These are phyloP conservation scores for Wickerhamiella sergipiensis DNA, from an alignment of 805 yeast genomes.

Conservation along the genomic window DNA sequence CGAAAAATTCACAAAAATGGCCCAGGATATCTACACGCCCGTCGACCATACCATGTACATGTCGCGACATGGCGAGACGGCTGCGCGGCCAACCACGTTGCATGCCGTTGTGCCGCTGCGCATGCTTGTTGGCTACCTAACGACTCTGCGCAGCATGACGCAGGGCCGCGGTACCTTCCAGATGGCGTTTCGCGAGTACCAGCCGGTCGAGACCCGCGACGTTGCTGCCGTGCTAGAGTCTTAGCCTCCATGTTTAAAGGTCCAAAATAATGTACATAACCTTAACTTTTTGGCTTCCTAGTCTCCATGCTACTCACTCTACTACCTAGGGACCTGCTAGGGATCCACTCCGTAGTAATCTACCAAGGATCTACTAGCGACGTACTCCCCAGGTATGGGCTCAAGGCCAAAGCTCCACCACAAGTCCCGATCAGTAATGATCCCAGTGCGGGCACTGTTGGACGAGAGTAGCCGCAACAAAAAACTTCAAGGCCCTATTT, in stretches of 20 bases:
- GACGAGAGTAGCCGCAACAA: constrained; percentile 9
- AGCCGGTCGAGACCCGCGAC: constrained; percentile 46
- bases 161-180: constrained; percentile 79
- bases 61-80: constrained; percentile 26
- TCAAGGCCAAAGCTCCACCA: too few relatives aligned
- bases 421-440: background rate
- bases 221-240: constrained; percentile 14
- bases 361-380: too few relatives aligned
- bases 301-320: too few relatives aligned
- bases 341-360: too few relatives aligned
- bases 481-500: constrained; percentile 14
- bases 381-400: too few relatives aligned
- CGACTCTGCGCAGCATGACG: constrained; percentile 64
- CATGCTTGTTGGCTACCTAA: constrained; percentile 83
- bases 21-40: constrained; percentile 42
- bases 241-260: too few relatives aligned
- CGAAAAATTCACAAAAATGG: constrained; percentile 21
- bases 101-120: constrained; percentile 74
- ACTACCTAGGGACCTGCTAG: too few relatives aligned
- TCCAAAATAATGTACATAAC: too few relatives aligned
- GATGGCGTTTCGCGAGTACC: constrained; percentile 68
- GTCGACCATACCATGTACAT: constrained; percentile 25
- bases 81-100: constrained; percentile 27
- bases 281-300: too few relatives aligned
- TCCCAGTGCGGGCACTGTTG: constrained; percentile 9